Percentiles rank a stretch among this genome's conserved stretches.
phyloP scores from a whole-genome alignment of 2,329 filamentous ascomycete genomes.

The Phialocephala sp. region DNA sequence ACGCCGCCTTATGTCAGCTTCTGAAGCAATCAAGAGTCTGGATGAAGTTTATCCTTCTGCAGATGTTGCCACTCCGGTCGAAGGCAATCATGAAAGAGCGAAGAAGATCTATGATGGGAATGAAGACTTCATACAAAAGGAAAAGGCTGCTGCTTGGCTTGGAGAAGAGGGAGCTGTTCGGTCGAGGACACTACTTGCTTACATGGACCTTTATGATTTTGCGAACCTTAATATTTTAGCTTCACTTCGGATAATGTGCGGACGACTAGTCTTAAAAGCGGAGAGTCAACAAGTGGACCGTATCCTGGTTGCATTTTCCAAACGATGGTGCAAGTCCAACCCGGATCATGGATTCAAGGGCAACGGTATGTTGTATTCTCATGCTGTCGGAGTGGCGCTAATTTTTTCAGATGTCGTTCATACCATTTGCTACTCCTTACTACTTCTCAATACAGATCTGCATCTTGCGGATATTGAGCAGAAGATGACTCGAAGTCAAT shows the following conservation, averaged over 20 bases:
- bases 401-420: slow-evolving; percentile 81
- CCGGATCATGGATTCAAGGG: slow-evolving; percentile 91
- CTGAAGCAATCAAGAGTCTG: slow-evolving; percentile 41
- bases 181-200: slow-evolving; percentile 69
- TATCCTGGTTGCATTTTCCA: slow-evolving; percentile 87
- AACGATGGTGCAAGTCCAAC: slow-evolving; percentile 93
- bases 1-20: slow-evolving; percentile 32
- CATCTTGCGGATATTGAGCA: slow-evolving; percentile 94
- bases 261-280: slow-evolving; percentile 79
- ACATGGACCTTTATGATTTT: slow-evolving; percentile 94
- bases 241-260: slow-evolving; percentile 80
- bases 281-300: slow-evolving; percentile 98
- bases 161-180: slow-evolving; percentile 73
- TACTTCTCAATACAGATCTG: slow-evolving; percentile 94
- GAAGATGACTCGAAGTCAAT: slow-evolving; percentile 95
- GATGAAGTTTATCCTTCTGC: slow-evolving; percentile 19
- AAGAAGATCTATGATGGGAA: slow-evolving; percentile 83
- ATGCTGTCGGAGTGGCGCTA: slow-evolving; percentile 12
- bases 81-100: slow-evolving; percentile 77
- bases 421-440: slow-evolving; percentile 94
- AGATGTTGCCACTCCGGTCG: slow-evolving; percentile 28
- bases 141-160: slow-evolving; percentile 79
- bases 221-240: slow-evolving; percentile 78
- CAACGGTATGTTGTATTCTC: slow-evolving; percentile 61
- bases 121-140: slow-evolving; percentile 79